phyloP scores from a whole-genome alignment of 768 basidiomycete genomes.

The Neoboletus brunneissimus region DNA sequence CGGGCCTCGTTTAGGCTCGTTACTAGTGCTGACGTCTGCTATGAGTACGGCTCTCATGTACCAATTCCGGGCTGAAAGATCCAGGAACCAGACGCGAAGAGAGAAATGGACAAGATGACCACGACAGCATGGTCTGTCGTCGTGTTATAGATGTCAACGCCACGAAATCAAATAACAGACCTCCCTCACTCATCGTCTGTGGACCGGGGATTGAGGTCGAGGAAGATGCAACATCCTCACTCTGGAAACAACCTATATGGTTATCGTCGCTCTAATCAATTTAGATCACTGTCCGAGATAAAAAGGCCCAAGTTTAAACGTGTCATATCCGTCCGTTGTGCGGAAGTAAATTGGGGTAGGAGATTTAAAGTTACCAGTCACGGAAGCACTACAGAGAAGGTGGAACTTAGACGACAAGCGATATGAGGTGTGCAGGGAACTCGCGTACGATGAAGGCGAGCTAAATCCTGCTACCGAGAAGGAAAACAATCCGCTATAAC shows the following conservation, averaged over 20 bases:
- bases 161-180: not conserved
- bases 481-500: slow-evolving; percentile 35
- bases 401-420: not conserved
- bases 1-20: not conserved
- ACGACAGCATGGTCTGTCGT: slow-evolving; percentile 24
- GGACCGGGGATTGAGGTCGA: slow-evolving; percentile 17
- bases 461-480: slow-evolving; percentile 34
- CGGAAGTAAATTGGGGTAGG: slow-evolving; percentile 38
- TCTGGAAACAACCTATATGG: slow-evolving; percentile 35
- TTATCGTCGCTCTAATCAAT: slow-evolving; percentile 29
- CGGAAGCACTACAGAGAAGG: slow-evolving; percentile 23
- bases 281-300: slow-evolving; percentile 31
- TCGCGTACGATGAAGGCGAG: slow-evolving; percentile 35
- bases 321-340: slow-evolving; percentile 34
- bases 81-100: slow-evolving; percentile 34
- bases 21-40: slow-evolving; percentile 10
- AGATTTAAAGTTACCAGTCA: slow-evolving; percentile 33
- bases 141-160: not conserved
- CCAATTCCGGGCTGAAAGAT: slow-evolving; percentile 35
- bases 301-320: slow-evolving; percentile 36
- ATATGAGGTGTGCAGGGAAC: not conserved
- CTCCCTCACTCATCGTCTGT: slow-evolving; percentile 34
- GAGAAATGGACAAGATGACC: slow-evolving; percentile 32
- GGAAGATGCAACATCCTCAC: slow-evolving; percentile 36
- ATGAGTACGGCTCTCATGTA: slow-evolving; percentile 36